Percentiles rank a stretch among this genome's conserved stretches.
phyloP scores from a whole-genome alignment of 805 yeast genomes.

The Cyberlindnera nakhonratchasimensis region DNA sequence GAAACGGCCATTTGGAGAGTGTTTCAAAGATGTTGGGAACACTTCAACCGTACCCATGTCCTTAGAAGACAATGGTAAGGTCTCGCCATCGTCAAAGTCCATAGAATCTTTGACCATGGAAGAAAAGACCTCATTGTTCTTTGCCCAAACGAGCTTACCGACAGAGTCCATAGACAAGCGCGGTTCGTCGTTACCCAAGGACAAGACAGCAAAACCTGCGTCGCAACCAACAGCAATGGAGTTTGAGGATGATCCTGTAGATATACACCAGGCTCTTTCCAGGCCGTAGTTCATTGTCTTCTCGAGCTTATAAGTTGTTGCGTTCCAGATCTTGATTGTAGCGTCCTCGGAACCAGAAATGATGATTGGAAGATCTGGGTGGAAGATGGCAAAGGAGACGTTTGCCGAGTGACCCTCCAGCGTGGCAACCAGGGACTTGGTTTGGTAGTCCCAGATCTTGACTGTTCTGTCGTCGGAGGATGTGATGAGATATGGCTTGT shows the following conservation, averaged over 20 bases:
- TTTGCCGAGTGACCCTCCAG: constrained; percentile 91
- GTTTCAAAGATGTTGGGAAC: constrained; percentile 81
- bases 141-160: constrained; percentile 89
- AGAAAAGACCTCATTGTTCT: constrained; percentile 79
- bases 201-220: constrained; percentile 85
- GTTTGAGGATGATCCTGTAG: constrained; percentile 67
- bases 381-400: constrained; percentile 96
- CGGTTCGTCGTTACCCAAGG: constrained; percentile 93
- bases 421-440: constrained; percentile 91
- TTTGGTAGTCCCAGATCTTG: constrained; percentile 95
- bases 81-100: constrained; percentile 75
- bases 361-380: constrained; percentile 93
- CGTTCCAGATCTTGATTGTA: constrained; percentile 90
- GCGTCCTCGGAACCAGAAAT: constrained; percentile 97
- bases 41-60: constrained; percentile 94
- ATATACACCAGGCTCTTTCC: constrained; percentile 96
- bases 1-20: constrained; percentile 96
- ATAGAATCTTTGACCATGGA: constrained; percentile 72
- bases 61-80: constrained; percentile 71
- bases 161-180: constrained; percentile 87
- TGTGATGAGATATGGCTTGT: constrained; percentile 92
- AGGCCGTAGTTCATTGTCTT: constrained; percentile 86
- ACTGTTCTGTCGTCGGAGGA: constrained; percentile 88
- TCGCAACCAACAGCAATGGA: constrained; percentile 91
- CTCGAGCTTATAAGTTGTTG: constrained; percentile 90